Percentiles rank a stretch among this genome's conserved stretches.
phyloP scores from a whole-genome alignment of 2,329 filamentous ascomycete genomes.

The Fusarium virguliforme region DNA sequence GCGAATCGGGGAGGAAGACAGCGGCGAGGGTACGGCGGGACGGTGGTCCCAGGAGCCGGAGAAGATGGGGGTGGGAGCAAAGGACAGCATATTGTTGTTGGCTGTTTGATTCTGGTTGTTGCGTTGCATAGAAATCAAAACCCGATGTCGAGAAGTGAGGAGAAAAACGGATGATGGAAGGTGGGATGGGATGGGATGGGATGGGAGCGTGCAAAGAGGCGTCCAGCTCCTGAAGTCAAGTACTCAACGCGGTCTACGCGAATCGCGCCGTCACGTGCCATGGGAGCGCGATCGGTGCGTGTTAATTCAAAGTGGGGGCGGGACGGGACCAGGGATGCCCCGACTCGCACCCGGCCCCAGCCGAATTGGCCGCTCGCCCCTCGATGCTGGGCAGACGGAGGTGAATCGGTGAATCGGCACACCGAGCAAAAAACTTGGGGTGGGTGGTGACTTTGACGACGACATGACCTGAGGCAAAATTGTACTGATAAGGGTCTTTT shows the following conservation, averaged over 20 bases:
- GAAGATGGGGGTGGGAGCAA: conserved; percentile 62
- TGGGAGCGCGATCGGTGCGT: conserved; percentile 9
- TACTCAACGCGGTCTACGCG: conserved; percentile 47
- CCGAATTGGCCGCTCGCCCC: conserved; percentile 38
- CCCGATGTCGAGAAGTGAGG: conserved; percentile 1
- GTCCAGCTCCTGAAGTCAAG: conserved; percentile 21
- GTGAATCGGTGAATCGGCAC: conserved; percentile 49
- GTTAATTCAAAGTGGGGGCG: conserved; percentile 23
- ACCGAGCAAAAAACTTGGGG: conserved; percentile 48
- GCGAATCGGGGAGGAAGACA: conserved; percentile 71
- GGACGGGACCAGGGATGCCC: not conserved
- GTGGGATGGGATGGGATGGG: conserved; percentile 18
- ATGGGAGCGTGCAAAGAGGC: conserved; percentile 41
- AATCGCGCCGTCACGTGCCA: conserved; percentile 55
- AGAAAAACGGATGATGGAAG: conserved; percentile 23
- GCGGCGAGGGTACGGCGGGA: conserved; percentile 63
- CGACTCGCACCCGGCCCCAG: conserved; percentile 47
- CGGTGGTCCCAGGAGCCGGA: conserved; percentile 63
- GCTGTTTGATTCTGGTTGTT: conserved; percentile 50
- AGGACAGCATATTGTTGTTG: conserved; percentile 61
- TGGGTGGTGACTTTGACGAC: conserved; percentile 38
- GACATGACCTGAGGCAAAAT: conserved; percentile 44
- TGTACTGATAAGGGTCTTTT: conserved; percentile 10
- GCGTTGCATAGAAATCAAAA: conserved; percentile 53
- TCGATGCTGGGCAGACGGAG: conserved; percentile 45